Evolutionary conservation across 2,329 filamentous ascomycete species (phyloP).

Genomic region (Lasiodiplodia sp.): DNA sequence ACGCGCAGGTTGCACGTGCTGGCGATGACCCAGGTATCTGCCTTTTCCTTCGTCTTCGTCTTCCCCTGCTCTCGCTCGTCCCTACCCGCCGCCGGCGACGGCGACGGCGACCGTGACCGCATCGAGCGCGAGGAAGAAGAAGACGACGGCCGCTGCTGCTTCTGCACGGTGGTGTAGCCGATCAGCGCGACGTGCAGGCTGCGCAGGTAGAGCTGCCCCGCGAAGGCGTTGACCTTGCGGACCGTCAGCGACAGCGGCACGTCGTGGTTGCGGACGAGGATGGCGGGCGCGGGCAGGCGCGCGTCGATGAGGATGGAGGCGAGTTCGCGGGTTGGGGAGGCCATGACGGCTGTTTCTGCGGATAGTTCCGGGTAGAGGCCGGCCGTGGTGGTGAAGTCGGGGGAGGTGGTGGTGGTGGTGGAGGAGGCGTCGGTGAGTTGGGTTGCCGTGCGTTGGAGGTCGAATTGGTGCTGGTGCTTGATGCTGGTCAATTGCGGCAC

Average conservation of each 20-base stretch:
- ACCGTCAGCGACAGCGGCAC: neutral
- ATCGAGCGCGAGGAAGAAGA: neutral
- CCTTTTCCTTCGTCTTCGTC: neutral
- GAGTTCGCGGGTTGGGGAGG: neutral
- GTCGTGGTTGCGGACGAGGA: constrained; percentile 14
- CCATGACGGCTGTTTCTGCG: neutral
- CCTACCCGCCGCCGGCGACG: neutral
- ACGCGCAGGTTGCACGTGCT: constrained; percentile 5
- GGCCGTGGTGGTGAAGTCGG: too few species aligned
- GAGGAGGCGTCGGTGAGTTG: neutral
- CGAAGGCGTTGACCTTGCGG: constrained; percentile 23
- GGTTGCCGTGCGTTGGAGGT: neutral
- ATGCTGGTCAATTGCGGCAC: constrained; percentile 8
- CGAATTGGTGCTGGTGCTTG: constrained; percentile 22
- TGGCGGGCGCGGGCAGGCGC: neutral
- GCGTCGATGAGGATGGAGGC: constrained; percentile 14
- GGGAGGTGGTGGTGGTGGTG: too few species aligned
- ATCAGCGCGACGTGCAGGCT: constrained; percentile 11
- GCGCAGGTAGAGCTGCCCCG: constrained; percentile 17
- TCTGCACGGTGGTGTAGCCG: constrained; percentile 15
- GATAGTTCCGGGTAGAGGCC: too few species aligned
- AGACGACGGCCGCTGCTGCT: neutral
- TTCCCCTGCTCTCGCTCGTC: neutral
- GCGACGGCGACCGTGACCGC: neutral
- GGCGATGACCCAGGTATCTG: constrained; percentile 6